These are phyloP conservation scores for Hypoxylon perforatum DNA, from an alignment of 495 filamentous ascomycete species.

Conservation along the genomic window DNA sequence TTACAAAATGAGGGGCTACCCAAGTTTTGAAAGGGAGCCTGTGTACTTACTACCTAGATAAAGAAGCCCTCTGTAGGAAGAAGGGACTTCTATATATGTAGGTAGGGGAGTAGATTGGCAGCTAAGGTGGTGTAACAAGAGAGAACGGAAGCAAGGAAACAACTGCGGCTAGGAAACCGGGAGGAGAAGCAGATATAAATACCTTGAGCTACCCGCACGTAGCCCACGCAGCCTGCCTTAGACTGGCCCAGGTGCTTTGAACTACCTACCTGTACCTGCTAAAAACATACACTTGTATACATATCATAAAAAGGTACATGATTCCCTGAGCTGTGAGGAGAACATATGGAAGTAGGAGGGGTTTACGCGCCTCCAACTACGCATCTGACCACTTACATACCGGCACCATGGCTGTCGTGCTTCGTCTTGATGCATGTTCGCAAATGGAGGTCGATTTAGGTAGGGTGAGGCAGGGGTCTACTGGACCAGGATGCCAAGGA, in stretches of 20 bases:
- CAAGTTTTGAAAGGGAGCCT: constrained; percentile 7
- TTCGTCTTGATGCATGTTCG: constrained; percentile 16
- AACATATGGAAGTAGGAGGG: background rate
- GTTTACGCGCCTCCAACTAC: constrained; percentile 26
- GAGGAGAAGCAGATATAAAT: constrained; percentile 36
- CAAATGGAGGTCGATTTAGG: constrained; percentile 31
- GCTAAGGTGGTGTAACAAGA: constrained; percentile 32
- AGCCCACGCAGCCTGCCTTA: too few species aligned
- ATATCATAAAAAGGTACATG: constrained; percentile 12
- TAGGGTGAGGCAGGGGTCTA: constrained; percentile 32
- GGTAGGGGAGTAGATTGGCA: constrained; percentile 11
- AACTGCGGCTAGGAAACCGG: constrained; percentile 5
- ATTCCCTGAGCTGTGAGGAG: background rate
- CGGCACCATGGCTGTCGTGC: constrained; percentile 28
- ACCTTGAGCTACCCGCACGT: constrained; percentile 1
- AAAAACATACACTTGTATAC: too few species aligned
- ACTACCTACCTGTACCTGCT: constrained; percentile 4
- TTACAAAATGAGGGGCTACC: background rate
- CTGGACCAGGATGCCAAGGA: too few species aligned
- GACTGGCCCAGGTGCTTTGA: too few species aligned
- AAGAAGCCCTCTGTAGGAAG: constrained; percentile 1
- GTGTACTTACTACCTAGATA: constrained; percentile 9
- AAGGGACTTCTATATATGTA: constrained; percentile 18
- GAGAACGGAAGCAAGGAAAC: constrained; percentile 14
- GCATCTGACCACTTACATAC: constrained; percentile 36